Conservation (phyloP, 2,329 filamentous ascomycete genomes). For the Beauveria sp. region DNA sequence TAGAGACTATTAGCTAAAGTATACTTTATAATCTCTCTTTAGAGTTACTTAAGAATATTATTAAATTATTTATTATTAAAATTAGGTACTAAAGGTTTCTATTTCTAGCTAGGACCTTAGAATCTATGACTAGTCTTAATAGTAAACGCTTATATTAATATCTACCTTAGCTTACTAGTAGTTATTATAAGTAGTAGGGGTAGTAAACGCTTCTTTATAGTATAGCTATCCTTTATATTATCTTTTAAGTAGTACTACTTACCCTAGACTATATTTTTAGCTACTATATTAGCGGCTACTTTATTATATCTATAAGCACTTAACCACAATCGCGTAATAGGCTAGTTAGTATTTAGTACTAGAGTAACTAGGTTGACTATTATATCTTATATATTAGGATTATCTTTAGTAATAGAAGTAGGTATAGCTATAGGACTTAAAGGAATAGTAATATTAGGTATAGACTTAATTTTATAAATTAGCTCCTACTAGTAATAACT, state of each 20-base stretch:
- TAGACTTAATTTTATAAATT: neutral
- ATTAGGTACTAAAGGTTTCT: neutral
- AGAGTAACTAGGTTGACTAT: neutral
- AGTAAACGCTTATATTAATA: neutral
- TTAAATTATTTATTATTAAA: neutral
- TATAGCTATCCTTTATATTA: neutral
- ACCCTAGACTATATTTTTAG: neutral
- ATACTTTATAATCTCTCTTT: neutral
- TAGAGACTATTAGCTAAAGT: neutral
- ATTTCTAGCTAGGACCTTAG: neutral
- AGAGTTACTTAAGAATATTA: neutral
- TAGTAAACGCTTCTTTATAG: neutral
- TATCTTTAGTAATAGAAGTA: neutral
- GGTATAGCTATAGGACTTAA: neutral
- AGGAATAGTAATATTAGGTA: neutral
- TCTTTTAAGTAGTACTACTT: neutral
- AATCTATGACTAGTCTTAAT: neutral
- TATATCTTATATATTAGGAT: neutral
- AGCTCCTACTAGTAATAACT: neutral
- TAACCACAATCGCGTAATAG: neutral
- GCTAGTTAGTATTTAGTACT: neutral
- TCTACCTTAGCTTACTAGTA: neutral
- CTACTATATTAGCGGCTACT: neutral
- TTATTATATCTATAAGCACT: neutral
- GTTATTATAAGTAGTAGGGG: neutral